Evolutionary conservation across 441 rosid genomes (phyloP), one percentile per base, ranked within the genome.

Genomic region (Raphanus hybrid): DNA sequence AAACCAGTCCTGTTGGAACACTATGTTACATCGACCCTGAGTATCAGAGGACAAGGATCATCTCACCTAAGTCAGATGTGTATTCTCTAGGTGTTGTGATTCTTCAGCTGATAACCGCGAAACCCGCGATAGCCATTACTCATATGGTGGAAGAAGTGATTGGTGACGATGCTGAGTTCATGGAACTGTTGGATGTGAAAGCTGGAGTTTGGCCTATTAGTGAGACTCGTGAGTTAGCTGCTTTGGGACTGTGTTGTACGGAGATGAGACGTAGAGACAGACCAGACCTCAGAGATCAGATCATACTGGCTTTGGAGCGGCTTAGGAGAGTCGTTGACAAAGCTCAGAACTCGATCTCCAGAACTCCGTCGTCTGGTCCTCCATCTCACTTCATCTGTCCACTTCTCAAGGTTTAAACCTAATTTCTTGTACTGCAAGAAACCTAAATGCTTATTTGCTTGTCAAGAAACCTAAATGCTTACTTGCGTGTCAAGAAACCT

Each of bases 11-110:
- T 0, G 97, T 90, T 8, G 99, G 99, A 16, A 92, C 97, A 11
- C 85, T 89, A 4, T 89, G 97, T 81, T 94, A 94, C 79, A 89
- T 92, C 0, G 97, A 92, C 71, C 98, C 97, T 2, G 97, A 94
- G 84, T 92, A 94, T 72, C 99, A 92, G 73, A 84, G 97, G 58
- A 94, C 86, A 0, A 97, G 99, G 45, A 39, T 84, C 64, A 78
- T 92, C 68, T 91, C 97, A 59, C 92, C 92, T 15, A 89, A 89
- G 75, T 91, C 97, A 0, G 98, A 94, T 70, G 89, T 52, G 58
- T 52, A 52, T 52, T 52, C 58, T 6, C 58, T 52, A 52, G 58
- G 58, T 52, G 58, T 52, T 90, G 88, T 94, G 62, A 85, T 94
- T 71, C 72, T 94, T 63, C 97, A 94, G 84, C 79, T 94, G 82